Conservation (phyloP, 2,329 filamentous ascomycete species). For the Ophiobolus disseminans region DNA sequence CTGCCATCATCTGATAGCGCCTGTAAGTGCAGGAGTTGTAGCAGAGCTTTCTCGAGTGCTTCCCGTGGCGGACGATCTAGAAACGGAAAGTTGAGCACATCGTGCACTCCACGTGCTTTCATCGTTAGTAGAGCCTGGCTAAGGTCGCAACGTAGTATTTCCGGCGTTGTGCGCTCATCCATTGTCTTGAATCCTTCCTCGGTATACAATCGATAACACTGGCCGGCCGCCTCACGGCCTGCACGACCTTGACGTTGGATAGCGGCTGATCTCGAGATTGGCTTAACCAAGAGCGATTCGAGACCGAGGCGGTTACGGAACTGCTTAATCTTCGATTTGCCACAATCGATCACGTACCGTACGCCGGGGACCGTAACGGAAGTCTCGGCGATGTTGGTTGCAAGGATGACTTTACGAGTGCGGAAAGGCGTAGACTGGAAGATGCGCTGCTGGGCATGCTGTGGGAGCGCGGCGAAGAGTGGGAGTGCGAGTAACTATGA, state of each 20-base stretch:
- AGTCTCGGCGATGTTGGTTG: conserved; percentile 98
- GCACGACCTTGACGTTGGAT: conserved; percentile 91
- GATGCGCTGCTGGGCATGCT: conserved; percentile 83
- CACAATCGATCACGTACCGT: conserved; percentile 87
- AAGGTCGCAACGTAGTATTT: conserved; percentile 90
- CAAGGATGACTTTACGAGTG: conserved; percentile 89
- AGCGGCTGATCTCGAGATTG: conserved; percentile 91
- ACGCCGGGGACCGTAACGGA: conserved; percentile 96
- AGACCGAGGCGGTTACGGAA: conserved; percentile 84
- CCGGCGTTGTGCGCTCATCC: conserved; percentile 78
- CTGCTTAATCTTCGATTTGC: conserved; percentile 93
- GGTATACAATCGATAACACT: conserved; percentile 90
- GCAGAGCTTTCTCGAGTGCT: conserved; percentile 78
- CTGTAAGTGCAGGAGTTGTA: conserved; percentile 79
- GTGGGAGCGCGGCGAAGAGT: conserved; percentile 88
- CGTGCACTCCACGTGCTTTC: conserved; percentile 86
- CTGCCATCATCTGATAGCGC: conserved; percentile 74
- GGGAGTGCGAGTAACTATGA: conserved; percentile 70
- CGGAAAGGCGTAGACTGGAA: conserved; percentile 76
- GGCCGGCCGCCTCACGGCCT: conserved; percentile 87
- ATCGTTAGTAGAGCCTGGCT: conserved; percentile 87
- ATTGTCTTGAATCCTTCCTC: conserved; percentile 75
- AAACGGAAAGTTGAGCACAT: conserved; percentile 83
- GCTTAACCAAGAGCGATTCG: conserved; percentile 87
- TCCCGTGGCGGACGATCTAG: conserved; percentile 81